Conservation (phyloP, 169 alveolate species). For the Cyclospora cayetanensis region DNA sequence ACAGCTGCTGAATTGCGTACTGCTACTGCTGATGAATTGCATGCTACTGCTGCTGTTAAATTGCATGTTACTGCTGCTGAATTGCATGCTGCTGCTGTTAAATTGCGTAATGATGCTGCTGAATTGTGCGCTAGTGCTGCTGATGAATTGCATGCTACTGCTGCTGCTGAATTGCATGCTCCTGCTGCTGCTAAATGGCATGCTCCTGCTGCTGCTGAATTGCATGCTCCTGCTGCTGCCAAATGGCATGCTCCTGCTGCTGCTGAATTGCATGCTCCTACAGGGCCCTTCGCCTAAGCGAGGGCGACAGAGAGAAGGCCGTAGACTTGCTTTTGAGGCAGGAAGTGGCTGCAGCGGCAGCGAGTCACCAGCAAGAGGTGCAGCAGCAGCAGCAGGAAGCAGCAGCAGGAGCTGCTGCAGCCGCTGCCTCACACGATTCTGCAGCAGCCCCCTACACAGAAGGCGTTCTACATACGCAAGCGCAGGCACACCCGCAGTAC, state of each 20-base stretch:
- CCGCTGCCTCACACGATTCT: not conserved
- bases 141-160: not conserved
- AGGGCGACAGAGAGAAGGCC: conserved; percentile 57
- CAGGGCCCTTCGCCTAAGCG: conserved; percentile 4
- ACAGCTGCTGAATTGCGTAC: too few relatives aligned
- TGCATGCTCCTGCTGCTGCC: not conserved
- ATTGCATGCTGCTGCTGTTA: too few relatives aligned
- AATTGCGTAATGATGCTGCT: too few relatives aligned
- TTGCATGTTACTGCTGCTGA: too few relatives aligned
- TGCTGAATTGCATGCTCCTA: not conserved
- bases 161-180: conserved; percentile 5
- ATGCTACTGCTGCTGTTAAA: too few relatives aligned
- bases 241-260: not conserved
- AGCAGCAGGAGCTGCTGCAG: not conserved
- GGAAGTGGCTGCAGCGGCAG: conserved; percentile 50
- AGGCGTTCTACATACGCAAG: not conserved
- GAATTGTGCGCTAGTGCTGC: too few relatives aligned
- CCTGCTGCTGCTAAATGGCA: conserved; percentile 10
- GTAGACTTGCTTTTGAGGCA: conserved; percentile 44
- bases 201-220: not conserved
- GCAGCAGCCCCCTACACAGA: not conserved
- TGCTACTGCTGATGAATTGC: too few relatives aligned
- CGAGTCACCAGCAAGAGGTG: conserved; percentile 10
- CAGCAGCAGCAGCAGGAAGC: conserved; percentile 40
- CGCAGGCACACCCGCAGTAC: not conserved